Base-by-base conservation (phyloP, 768 basidiomycete species). In the Russula abietina region DNA sequence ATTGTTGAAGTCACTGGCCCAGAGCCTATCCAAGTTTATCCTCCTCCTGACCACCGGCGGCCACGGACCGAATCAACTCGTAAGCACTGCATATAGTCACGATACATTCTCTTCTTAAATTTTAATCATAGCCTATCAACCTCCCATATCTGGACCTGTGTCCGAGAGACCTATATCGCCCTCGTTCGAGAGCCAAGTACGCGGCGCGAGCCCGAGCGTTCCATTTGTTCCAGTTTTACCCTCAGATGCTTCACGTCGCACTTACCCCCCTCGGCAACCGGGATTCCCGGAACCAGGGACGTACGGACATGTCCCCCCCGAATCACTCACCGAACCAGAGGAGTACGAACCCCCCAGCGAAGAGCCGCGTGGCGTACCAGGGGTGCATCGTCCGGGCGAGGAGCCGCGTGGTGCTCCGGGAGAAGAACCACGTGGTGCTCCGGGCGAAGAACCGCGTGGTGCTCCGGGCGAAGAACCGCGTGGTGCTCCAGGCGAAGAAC, bases 1-100 rank as follows among this genome's bases (percentile, higher is more conserved):
- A 30, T 64, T 38, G 48, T 64, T 28, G 63, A 64, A 53, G 63
- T 55, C n/a, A 59, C 32, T 24, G 62, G 62, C 30, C 62, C 63
- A 5, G 63, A 64, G 26, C 59, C n/a, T 5, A 64, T 64, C 10
- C 39, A 60, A 5, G 24, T 64, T 33, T 46, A 14, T 43, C 48
- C 54, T n/a, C 57, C 62, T 60, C 54, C 59, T 30, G 62, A 30
- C 2, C 51, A 32, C 5, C 45, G 16, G 9, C 36, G 19, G 39
- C 53, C 57, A 50, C 53, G 53, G 22, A 16, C 26, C 14, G 62
- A 59, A 55, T 16, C 57, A n/a, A 12, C 16, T 55, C 48, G 63
- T 64, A 51, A 55, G 63, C 60, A 30, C 51, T 50, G 39, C 33
- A 46, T 48, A 14, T 14, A 36, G 26, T n/a, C 16, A 17, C 10